These are phyloP conservation scores for Ascochyta lentis DNA, from an alignment of 2,329 filamentous ascomycete genomes.

Conservation along the genomic window DNA sequence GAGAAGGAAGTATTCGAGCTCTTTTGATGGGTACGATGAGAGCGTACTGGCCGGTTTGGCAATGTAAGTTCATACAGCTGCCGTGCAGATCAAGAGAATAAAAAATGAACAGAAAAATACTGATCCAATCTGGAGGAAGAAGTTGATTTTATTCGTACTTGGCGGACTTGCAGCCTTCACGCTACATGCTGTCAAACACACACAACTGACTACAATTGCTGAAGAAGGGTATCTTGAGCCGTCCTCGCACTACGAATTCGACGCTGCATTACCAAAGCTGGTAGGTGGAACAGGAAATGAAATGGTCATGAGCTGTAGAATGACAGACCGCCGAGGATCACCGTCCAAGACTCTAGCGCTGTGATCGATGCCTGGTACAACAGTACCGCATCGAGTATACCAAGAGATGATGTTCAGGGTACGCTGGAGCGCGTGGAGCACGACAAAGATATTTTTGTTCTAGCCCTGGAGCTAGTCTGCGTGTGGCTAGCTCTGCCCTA, in stretches of 20 bases:
- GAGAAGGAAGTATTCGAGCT: neutral
- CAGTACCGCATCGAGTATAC: slow-evolving; percentile 26
- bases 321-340: slow-evolving; percentile 1
- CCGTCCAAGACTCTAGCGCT: slow-evolving; percentile 34
- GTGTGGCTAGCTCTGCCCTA: neutral
- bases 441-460: slow-evolving; percentile 3
- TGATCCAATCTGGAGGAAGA: too few relatives aligned
- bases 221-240: too few relatives aligned
- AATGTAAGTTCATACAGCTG: neutral
- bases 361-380: slow-evolving; percentile 19
- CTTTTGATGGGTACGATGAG: neutral
- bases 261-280: too few relatives aligned
- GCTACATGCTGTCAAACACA: too few relatives aligned
- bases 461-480: neutral
- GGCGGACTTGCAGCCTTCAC: too few relatives aligned
- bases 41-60: neutral
- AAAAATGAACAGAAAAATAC: neutral
- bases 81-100: neutral
- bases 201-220: too few relatives aligned
- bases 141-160: too few relatives aligned
- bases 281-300: too few relatives aligned
- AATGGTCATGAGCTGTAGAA: neutral
- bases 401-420: slow-evolving; percentile 18
- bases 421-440: slow-evolving; percentile 4
- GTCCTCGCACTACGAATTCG: too few relatives aligned